Evolutionary conservation across 2,329 filamentous ascomycete species (phyloP).

Genomic region (Parafenestella ontariensis): DNA sequence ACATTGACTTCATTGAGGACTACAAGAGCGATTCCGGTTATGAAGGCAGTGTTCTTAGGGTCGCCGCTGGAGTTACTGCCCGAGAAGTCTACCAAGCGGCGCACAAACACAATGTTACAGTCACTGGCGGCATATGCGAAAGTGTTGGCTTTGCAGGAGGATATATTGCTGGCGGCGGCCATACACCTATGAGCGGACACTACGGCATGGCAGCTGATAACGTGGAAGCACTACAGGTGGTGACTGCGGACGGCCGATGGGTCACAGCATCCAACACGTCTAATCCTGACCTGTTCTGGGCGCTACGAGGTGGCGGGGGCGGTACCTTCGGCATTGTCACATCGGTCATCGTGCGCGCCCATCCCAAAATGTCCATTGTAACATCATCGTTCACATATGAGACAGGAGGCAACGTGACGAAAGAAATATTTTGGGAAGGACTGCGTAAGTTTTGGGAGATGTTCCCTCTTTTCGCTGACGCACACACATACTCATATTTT

Average conservation of each 20-base stretch:
- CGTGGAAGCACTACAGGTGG: conserved; percentile 29
- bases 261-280: conserved; percentile 22
- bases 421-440: conserved; percentile 31
- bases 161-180: conserved; percentile 53
- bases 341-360: conserved; percentile 28
- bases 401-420: conserved; percentile 7
- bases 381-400: conserved; percentile 33
- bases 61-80: conserved; percentile 36
- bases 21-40: conserved; percentile 17
- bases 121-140: conserved; percentile 33
- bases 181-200: conserved; percentile 58
- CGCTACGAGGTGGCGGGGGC: conserved; percentile 36
- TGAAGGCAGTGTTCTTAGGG: conserved; percentile 24
- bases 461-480: conserved; percentile 22
- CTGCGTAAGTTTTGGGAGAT: conserved; percentile 2
- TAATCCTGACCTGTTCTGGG: conserved; percentile 38
- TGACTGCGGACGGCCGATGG: conserved; percentile 27
- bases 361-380: conserved; percentile 15
- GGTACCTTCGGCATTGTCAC: conserved; percentile 35
- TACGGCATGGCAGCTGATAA: conserved; percentile 45
- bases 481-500: conserved; percentile 27
- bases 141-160: conserved; percentile 56
- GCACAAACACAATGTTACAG: conserved; percentile 21
- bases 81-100: conserved; percentile 29
- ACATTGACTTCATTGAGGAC: conserved; percentile 18